Base-by-base conservation (phyloP, 2,329 filamentous ascomycete species). In the Pseudogymnoascus sp. region DNA sequence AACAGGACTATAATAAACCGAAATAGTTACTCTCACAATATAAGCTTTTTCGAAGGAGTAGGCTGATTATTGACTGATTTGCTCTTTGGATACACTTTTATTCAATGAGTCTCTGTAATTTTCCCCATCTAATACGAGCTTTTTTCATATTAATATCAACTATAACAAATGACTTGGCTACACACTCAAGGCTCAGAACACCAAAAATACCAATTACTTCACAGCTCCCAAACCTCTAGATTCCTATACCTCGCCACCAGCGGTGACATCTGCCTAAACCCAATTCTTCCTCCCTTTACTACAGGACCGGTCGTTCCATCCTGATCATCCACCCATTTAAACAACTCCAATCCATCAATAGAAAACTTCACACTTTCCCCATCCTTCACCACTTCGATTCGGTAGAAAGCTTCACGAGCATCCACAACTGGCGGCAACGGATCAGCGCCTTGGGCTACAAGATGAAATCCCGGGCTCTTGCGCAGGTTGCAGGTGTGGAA, bases 191-290 rank as follows among this genome's bases (percentile, higher is more conserved):
- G 4, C 35, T n/a, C 35, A n/a, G 35, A 36, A 36, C n/a, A 36
- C 4, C n/a, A 5, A 36, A 36, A 36, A 36, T 5, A n/a, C n/a
- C 10, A 36, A 36, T 13, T 36, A 36, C 35, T 36, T 36, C 11
- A 59, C 61, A 72, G 62, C 60, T 68, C 65, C 70, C 71, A 71
- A 1, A 72, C 71, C 62, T 72, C 67, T n/a, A 72, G 39, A 59
- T 72, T 72, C 3, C 70, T 65, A 63, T 72, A 71, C 21, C 66
- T 63, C 2, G 69, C 70, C 15, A 72, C 63, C 4, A 72, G 62
- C 13, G 70, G 70, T 62, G 69, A 66, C 71, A 72, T 71, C 58
- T 70, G 69, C n/a, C 70, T 66, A 35, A 72, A 68, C 11, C 65
- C 71, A 47, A 73, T 72, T 17, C 70, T 64, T 0, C 70, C 68